Evolutionary conservation across 2,329 filamentous ascomycete genomes (phyloP).

Genomic region (Tolypocladium album): DNA sequence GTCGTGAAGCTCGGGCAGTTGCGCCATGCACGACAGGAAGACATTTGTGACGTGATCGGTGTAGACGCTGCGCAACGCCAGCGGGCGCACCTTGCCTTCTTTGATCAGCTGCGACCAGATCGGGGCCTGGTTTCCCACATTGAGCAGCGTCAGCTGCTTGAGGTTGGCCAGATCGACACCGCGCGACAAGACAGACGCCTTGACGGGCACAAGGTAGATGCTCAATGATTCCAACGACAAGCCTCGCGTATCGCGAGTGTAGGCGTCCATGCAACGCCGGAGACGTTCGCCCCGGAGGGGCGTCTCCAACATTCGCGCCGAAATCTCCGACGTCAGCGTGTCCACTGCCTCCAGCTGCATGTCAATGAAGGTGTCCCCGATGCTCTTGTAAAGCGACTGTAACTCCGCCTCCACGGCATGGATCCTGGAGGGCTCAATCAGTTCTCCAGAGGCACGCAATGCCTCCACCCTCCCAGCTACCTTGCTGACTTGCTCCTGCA

Average conservation of each 20-base stretch:
- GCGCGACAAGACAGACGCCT: constrained; percentile 42
- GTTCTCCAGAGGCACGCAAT: constrained; percentile 12
- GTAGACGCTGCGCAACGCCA: constrained; percentile 47
- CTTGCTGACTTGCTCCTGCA: constrained; percentile 17
- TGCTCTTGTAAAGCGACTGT: constrained; percentile 2
- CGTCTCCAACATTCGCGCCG: constrained; percentile 2
- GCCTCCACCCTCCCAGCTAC: constrained; percentile 19
- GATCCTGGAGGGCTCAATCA: constrained; percentile 18
- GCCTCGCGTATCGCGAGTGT: constrained; percentile 47
- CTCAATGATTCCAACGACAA: constrained; percentile 42
- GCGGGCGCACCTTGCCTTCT: constrained; percentile 38
- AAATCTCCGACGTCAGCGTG: constrained; percentile 16
- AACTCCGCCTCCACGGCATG: constrained; percentile 25
- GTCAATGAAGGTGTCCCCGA: constrained; percentile 5
- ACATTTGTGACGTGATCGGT: constrained; percentile 49
- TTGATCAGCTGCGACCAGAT: constrained; percentile 48
- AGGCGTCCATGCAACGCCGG: constrained; percentile 31
- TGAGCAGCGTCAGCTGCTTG: constrained; percentile 48
- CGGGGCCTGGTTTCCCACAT: constrained; percentile 48
- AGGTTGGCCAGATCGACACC: constrained; percentile 47
- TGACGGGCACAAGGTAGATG: constrained; percentile 49
- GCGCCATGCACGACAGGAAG: constrained; percentile 43
- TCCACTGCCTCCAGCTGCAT: constrained; percentile 5
- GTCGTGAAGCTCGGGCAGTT: constrained; percentile 43
- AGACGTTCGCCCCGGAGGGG: constrained; percentile 5